Evolutionary conservation across 805 yeast genomes (phyloP).

Genomic region (Suhomyces sp.): DNA sequence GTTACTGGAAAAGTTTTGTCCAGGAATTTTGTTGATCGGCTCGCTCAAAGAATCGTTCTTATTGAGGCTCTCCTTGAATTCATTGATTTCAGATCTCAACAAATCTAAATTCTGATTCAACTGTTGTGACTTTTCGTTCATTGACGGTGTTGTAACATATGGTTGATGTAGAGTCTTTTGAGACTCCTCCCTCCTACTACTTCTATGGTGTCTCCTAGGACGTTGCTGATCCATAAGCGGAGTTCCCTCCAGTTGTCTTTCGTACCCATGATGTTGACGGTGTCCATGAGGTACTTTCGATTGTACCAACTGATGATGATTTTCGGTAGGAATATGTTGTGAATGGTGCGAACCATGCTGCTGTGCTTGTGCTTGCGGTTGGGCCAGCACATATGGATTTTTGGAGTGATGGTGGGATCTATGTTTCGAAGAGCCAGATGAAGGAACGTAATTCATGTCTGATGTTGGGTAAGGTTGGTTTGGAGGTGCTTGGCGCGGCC

Average conservation of each 20-base stretch:
- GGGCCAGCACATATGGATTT: conserved; percentile 2
- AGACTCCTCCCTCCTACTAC: conserved; percentile 1
- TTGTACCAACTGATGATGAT: conserved; percentile 6
- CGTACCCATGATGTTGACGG: conserved; percentile 1
- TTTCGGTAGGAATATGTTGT: conserved; percentile 3
- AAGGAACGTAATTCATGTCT: conserved; percentile 12
- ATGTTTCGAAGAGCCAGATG: conserved; percentile 9
- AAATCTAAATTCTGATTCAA: conserved; percentile 42
- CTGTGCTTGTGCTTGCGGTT: conserved; percentile 6
- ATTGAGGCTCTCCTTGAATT: conserved; percentile 42
- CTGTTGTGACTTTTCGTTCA: conserved; percentile 29
- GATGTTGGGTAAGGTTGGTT: conserved; percentile 5
- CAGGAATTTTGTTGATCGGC: conserved; percentile 1
- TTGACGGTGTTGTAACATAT: conserved; percentile 9
- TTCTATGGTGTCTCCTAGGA: conserved; percentile 8
- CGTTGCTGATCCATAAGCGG: conserved; percentile 1
- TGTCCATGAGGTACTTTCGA: not conserved
- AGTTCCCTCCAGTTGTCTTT: conserved; percentile 1
- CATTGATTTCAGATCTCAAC: conserved; percentile 43
- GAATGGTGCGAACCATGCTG: conserved; percentile 1
- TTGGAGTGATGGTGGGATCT: conserved; percentile 3
- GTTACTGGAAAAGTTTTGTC: no score
- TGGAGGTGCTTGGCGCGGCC: conserved; percentile 13
- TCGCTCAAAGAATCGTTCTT: conserved; percentile 18
- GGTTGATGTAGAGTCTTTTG: conserved; percentile 9